A percentile compares a stretch with the other conserved stretches of the same genome.
Conservation (phyloP, 192 early-diverging fungal species). For the Anaeromyces robustus region DNA sequence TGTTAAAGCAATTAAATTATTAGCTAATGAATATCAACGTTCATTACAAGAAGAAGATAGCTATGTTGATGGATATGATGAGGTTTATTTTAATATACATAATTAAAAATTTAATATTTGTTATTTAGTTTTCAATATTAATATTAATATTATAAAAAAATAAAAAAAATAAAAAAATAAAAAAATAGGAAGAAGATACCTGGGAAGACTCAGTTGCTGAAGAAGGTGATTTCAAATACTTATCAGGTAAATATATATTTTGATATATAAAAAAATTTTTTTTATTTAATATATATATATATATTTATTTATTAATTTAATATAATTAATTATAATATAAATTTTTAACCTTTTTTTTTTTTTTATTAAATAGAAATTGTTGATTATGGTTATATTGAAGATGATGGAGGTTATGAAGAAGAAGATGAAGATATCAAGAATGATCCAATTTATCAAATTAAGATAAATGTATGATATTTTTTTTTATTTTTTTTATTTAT, state of each 20-base stretch:
- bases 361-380: slow-evolving; percentile 3
- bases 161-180: slow-evolving; percentile 5
- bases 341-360: not conserved
- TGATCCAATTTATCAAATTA: slow-evolving; percentile 47
- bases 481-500: not conserved
- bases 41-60: not conserved
- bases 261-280: not conserved
- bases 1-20: not conserved
- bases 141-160: too few species aligned
- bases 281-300: slow-evolving; percentile 1
- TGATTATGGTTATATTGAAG: slow-evolving; percentile 8
- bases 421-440: slow-evolving; percentile 47
- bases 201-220: slow-evolving; percentile 30
- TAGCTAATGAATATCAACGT: not conserved
- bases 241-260: slow-evolving; percentile 15
- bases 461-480: slow-evolving; percentile 34
- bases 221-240: slow-evolving; percentile 32
- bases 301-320: too few species aligned
- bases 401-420: slow-evolving; percentile 39
- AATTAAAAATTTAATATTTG: too few species aligned
- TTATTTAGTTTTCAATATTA: too few species aligned
- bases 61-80: not conserved
- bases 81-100: too few species aligned
- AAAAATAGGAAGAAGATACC: slow-evolving; percentile 38
- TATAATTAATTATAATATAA: too few species aligned